These are phyloP conservation scores for Phytopythium kandeliae DNA, from an alignment of 352 stramenopile species.

Conservation along the genomic window DNA sequence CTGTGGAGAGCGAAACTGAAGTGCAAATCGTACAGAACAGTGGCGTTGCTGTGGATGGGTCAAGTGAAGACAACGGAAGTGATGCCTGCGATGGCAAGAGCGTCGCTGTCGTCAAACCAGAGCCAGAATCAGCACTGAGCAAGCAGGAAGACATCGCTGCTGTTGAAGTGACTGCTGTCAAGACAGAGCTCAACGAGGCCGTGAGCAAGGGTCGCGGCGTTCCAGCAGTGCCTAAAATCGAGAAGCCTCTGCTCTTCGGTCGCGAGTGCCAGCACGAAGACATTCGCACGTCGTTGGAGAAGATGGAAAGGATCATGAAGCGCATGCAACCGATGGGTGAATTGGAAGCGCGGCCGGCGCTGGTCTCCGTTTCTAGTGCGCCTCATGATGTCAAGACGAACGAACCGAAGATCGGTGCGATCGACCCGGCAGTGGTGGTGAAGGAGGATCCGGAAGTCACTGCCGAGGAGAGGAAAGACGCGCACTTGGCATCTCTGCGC, in stretches of 20 bases:
- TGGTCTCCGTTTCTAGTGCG: not conserved
- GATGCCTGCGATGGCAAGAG: not conserved
- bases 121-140: not conserved
- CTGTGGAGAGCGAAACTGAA: not conserved
- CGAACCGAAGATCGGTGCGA: not conserved
- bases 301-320: conserved; percentile 15
- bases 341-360: not conserved
- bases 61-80: too few relatives aligned
- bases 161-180: not conserved
- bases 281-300: conserved; percentile 42
- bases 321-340: not conserved
- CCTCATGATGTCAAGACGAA: not conserved
- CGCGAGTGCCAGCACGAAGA: conserved; percentile 35
- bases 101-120: not conserved
- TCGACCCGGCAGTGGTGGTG: not conserved
- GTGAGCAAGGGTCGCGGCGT: not conserved
- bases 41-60: not conserved
- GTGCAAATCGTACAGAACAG: not conserved
- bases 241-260: conserved; percentile 24
- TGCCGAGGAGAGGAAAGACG: not conserved
- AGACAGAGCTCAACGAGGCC: not conserved
- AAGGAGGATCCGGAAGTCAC: not conserved
- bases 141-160: not conserved
- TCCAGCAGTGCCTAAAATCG: not conserved
- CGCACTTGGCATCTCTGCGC: conserved; percentile 31